Conservation (phyloP, 2,329 filamentous ascomycete species). For the Colletotrichum karsti region DNA sequence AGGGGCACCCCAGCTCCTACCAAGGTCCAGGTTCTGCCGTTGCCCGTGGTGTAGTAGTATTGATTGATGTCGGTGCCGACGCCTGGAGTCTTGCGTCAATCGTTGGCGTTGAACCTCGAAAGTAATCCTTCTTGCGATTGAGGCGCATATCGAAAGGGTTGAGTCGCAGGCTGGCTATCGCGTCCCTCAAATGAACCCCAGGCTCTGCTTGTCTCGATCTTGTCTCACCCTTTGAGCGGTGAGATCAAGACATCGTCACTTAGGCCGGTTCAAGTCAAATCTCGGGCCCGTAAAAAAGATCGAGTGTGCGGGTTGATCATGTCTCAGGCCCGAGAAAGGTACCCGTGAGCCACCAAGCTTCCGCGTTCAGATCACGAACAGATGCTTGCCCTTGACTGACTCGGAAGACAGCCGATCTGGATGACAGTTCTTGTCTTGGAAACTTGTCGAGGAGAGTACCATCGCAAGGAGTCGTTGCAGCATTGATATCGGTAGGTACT, state of each 20-base stretch:
- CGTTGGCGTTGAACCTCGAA: too few species aligned
- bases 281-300: not conserved
- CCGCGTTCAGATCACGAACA: not conserved
- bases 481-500: not conserved
- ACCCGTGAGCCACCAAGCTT: conserved; percentile 3
- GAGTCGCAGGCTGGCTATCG: too few species aligned
- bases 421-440: not conserved
- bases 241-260: conserved; percentile 16
- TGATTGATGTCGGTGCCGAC: too few species aligned
- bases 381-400: not conserved
- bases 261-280: not conserved
- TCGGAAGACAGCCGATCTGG: not conserved
- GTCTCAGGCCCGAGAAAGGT: conserved; percentile 1
- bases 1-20: too few species aligned
- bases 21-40: too few species aligned
- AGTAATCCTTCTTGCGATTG: too few species aligned
- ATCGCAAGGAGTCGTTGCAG: not conserved
- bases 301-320: not conserved
- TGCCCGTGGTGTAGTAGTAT: too few species aligned
- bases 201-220: not conserved
- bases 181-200: not conserved
- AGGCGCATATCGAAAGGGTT: too few species aligned
- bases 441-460: too few species aligned
- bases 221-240: conserved; percentile 14
- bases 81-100: too few species aligned